A percentile compares a stretch with the other conserved stretches of the same genome.
phyloP scores from a whole-genome alignment of 2,329 filamentous ascomycete genomes.

The Fusarium equiseti region DNA sequence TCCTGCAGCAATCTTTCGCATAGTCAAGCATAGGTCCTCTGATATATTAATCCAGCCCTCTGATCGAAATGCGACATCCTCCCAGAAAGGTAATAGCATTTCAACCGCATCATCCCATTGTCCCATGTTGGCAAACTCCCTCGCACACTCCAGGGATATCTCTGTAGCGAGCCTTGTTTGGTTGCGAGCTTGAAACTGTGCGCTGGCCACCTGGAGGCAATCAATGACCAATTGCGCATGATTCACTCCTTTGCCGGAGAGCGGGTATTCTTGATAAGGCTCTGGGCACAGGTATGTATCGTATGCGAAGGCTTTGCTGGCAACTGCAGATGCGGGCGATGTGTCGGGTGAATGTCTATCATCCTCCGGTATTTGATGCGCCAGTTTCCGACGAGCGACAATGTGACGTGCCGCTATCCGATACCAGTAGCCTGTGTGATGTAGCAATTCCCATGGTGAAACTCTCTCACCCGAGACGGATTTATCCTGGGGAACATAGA shows the following conservation, averaged over 20 bases:
- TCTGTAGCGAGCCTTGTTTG: conserved; percentile 68
- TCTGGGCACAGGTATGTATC: conserved; percentile 76
- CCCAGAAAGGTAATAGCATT: conserved; percentile 69
- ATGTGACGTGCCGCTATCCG: conserved; percentile 70
- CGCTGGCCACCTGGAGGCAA: conserved; percentile 62
- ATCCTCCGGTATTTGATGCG: conserved; percentile 69
- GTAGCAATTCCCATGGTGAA: conserved; percentile 72
- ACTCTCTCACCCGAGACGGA: conserved; percentile 67
- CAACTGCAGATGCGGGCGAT: conserved; percentile 60
- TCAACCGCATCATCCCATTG: conserved; percentile 67
- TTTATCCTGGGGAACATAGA: conserved; percentile 71
- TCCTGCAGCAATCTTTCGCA: conserved; percentile 67
- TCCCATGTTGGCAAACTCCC: conserved; percentile 63
- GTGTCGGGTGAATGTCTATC: conserved; percentile 64
- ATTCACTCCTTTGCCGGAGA: conserved; percentile 64
- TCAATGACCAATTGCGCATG: conserved; percentile 68
- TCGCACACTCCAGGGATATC: conserved; percentile 67
- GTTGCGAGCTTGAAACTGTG: conserved; percentile 66
- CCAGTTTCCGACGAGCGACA: conserved; percentile 64
- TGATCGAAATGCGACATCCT: conserved; percentile 65
- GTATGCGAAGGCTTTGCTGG: conserved; percentile 67
- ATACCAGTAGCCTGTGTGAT: conserved; percentile 77
- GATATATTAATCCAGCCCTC: conserved; percentile 71
- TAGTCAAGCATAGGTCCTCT: conserved; percentile 71
- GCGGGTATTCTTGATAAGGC: conserved; percentile 69